Base-by-base conservation (phyloP, 2,329 filamentous ascomycete genomes). In the Fusarium sp. region DNA sequence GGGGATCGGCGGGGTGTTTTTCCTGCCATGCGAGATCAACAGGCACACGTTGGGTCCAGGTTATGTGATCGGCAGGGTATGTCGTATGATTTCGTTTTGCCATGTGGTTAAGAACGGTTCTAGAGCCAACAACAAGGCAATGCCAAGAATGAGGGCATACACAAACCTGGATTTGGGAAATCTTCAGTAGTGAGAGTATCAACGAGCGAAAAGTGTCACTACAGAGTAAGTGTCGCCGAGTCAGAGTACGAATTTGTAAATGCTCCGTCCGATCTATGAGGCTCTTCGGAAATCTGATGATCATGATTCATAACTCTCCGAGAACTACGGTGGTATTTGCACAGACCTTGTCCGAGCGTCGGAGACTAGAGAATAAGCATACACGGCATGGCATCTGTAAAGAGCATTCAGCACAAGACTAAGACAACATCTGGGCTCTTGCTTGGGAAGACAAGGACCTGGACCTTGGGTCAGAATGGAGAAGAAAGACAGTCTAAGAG, bases 81-180 rank as follows among this genome's bases (percentile, higher is more conserved):
- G 20, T 66, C 54, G 60, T 65, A 66, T 28, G 54, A 59, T 53
- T 6, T 2, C 20, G 12, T 42, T 45, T 21, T 59, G 42, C 61
- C 54, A 66, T 54, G 34, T 66, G 42, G 47, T 9, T 13, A 12
- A 16, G 25, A 45, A 13, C 25, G 11, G 41, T 59, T 59, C 54
- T 48, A 60, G 54, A 66, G 25, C 47, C 40, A 30, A 4, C 10
- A 11, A 27, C 14, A 25, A 13, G 34, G 3, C 27, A 7, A 37
- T 27, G 9, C 32, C 13, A 51, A 51, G 16, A 9, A 34, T 21
- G 20, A 10, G 20, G 13, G 11, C 12, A 7, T 16, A 1, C 7
- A 11, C 7, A 11, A 13, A 27, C 32, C 18, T 27, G 32, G 18
- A 51, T 27, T 20, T 20, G 6, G 32, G 13, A 16, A 50, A 5